Evolutionary conservation across 805 yeast genomes (phyloP), one percentile per base, ranked within the genome.

Genomic region (Barnettozyma wickerhamii): DNA sequence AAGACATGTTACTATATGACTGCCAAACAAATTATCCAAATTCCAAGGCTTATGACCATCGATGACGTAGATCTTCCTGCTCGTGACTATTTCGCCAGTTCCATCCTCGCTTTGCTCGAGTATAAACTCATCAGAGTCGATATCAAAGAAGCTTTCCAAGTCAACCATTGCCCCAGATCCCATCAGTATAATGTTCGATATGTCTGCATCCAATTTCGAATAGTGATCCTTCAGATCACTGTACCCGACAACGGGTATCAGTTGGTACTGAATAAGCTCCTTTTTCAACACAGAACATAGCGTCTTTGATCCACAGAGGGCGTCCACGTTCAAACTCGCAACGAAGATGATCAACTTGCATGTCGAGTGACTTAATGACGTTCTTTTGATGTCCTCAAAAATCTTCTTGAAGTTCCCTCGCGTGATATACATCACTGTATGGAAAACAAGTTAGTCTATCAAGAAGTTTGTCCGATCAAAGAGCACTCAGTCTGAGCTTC

Each of bases 31-130:
- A 57, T 93, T 93, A 59, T 90, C 96, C 48, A 93, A 66, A 62
- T 90, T 90, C 98, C 99, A 93, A 4, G 99, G 99, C 48, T 98
- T 68, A 49, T 85, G 93, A 4, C 95, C 89, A 62, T 93, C 99
- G 41, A 93, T 71, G 10, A 95, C 75, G 53, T 87, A 95, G 3
- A 91, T 74, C 42, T 72, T 77, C 48, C 93, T 71, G 35, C 64
- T 72, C 30, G 72, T 58, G 33, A 59, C 55, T 26, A 66, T 47
- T 33, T 47, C 55, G 10, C 26, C 10, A 10, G 10, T 58, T 18
- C 40, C 44, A 15, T 45, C 56, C 3, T 21, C 37, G 4, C 33
- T 17, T 28, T 33, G 37, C 4, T 41, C 44, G 21, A 15, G 7
- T 6, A 79, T 48, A 40, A 71, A 75, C 6, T 75, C 76, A 34